These are phyloP conservation scores for Phytophthora palmivora DNA, from an alignment of 352 stramenopile species.

Conservation along the genomic window DNA sequence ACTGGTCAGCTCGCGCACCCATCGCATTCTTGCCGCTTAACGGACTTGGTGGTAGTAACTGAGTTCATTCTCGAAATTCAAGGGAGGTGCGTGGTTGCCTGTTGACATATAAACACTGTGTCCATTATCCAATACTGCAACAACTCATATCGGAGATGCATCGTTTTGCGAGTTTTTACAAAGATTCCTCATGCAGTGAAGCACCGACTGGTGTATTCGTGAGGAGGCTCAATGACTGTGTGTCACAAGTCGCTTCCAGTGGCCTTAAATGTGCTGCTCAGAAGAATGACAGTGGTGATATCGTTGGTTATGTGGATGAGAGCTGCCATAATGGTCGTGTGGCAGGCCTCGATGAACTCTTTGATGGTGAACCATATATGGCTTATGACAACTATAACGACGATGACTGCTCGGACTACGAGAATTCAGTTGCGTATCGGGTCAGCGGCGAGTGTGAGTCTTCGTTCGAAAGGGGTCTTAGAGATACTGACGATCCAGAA, in stretches of 20 bases:
- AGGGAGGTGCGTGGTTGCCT: no score
- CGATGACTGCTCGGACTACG: neutral
- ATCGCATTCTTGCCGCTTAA: no score
- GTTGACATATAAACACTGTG: no score
- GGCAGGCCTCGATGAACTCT: conserved; percentile 9
- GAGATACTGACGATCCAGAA: neutral
- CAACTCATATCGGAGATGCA: conserved; percentile 2
- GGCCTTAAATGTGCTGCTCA: conserved; percentile 1
- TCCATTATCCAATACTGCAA: no score
- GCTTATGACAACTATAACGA: conserved; percentile 13
- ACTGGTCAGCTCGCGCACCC: no score
- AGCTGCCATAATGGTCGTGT: conserved; percentile 5
- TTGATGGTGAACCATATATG: conserved; percentile 4
- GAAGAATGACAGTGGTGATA: neutral
- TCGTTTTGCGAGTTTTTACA: conserved; percentile 20
- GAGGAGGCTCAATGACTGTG: neutral
- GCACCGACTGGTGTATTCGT: conserved; percentile 8
- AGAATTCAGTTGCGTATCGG: conserved; percentile 8
- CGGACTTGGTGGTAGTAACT: no score
- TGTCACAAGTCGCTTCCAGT: neutral
- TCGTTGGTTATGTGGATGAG: conserved; percentile 7
- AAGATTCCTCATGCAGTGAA: conserved; percentile 7
- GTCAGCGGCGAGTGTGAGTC: conserved; percentile 4
- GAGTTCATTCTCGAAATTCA: no score
- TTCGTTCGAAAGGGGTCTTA: neutral